phyloP scores from a whole-genome alignment of 768 basidiomycete genomes.

The Amyloporia xantha region DNA sequence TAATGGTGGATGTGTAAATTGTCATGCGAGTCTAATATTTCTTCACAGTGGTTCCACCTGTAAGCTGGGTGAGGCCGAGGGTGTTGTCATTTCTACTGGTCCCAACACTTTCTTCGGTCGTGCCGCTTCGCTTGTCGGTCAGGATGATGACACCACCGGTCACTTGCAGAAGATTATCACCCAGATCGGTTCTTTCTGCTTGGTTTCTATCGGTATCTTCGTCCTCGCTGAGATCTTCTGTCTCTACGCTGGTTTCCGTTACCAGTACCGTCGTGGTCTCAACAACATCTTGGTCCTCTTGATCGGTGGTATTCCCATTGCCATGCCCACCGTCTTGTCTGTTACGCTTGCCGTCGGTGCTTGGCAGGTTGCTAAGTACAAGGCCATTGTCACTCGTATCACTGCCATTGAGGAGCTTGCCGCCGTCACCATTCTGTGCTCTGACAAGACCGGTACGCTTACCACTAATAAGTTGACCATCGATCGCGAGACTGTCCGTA shows the following conservation, averaged over 20 bases:
- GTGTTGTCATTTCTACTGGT: slow-evolving; percentile 97
- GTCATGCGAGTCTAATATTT: too few species aligned
- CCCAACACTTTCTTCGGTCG: slow-evolving; percentile 99
- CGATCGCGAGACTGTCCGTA: slow-evolving; percentile 85
- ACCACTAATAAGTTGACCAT: slow-evolving; percentile 99
- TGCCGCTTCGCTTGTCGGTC: slow-evolving; percentile 93
- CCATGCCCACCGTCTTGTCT: too few species aligned
- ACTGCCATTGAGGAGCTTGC: slow-evolving; percentile 98
- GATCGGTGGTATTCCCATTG: too few species aligned
- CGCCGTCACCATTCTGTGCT: slow-evolving; percentile 97
- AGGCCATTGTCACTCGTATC: slow-evolving; percentile 99
- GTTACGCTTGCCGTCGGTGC: too few species aligned
- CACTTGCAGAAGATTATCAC: slow-evolving; percentile 99
- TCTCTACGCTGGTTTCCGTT: too few species aligned
- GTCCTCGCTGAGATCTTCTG: slow-evolving; percentile 90
- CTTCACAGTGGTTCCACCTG: slow-evolving; percentile 82
- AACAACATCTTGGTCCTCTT: too few species aligned
- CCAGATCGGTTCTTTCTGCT: slow-evolving; percentile 95
- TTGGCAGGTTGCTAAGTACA: too few species aligned
- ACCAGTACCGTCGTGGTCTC: too few species aligned
- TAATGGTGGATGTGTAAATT: slow-evolving; percentile 17
- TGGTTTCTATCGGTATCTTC: slow-evolving; percentile 94
- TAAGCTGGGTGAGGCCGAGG: slow-evolving; percentile 98
- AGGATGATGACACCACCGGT: slow-evolving; percentile 98
- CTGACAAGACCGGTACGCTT: too few species aligned